Percentiles rank a stretch among this genome's conserved stretches.
These are phyloP conservation scores for Euryodendron excelsum DNA, from an alignment of 148 eudicot species.

Conservation along the genomic window DNA sequence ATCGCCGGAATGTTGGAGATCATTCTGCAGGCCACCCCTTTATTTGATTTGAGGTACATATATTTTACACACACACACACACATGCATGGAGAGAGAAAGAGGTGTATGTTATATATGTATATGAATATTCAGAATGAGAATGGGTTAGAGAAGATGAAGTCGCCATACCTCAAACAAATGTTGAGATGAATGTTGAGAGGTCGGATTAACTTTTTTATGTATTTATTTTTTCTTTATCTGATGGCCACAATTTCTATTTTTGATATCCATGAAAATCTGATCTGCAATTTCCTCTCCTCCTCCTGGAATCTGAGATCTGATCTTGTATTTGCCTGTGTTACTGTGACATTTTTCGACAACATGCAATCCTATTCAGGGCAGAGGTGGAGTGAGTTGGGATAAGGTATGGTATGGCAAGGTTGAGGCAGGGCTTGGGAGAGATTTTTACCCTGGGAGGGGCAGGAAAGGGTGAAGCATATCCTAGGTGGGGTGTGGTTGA, in stretches of 20 bases:
- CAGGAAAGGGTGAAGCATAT: not conserved
- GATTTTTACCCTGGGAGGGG: not conserved
- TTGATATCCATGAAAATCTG: not conserved
- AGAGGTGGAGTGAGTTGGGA: not conserved
- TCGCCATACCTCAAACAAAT: not conserved
- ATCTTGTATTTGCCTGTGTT: conserved; percentile 2
- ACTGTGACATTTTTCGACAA: not conserved
- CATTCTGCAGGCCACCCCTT: not conserved
- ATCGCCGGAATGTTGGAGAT: not conserved
- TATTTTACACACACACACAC: not conserved
- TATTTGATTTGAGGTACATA: not conserved
- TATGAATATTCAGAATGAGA: not conserved
- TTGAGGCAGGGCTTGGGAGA: not conserved
- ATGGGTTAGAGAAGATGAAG: not conserved
- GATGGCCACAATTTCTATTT: not conserved
- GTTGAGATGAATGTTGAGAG: not conserved
- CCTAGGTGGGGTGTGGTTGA: not conserved
- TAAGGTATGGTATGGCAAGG: not conserved
- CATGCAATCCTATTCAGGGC: not conserved
- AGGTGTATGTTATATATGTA: not conserved
- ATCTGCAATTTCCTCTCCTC: not conserved
- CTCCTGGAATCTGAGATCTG: not conserved
- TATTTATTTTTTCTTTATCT: not conserved
- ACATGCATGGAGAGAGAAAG: too few species aligned
- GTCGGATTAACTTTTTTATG: not conserved